phyloP scores from a whole-genome alignment of 2,329 filamentous ascomycete genomes.

The Monosporascus sp. region DNA sequence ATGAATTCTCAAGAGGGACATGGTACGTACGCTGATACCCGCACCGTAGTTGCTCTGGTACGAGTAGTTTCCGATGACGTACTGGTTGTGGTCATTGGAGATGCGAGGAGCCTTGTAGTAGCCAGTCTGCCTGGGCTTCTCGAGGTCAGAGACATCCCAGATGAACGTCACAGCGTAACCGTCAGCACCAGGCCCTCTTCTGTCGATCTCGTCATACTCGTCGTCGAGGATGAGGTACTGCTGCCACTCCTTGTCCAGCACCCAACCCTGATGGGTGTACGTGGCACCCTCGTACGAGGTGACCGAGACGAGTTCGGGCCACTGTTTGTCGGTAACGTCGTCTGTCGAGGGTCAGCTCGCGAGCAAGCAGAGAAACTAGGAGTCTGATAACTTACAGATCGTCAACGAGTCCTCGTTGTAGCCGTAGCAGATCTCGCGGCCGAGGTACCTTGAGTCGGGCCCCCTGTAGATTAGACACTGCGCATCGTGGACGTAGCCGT shows the following conservation, averaged over 20 bases:
- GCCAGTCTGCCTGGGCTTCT: conserved; percentile 34
- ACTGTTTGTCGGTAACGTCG: conserved; percentile 43
- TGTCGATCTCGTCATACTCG: conserved; percentile 41
- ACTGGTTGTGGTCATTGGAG: conserved; percentile 39
- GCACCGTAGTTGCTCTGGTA: conserved; percentile 41
- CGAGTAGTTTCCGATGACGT: conserved; percentile 30
- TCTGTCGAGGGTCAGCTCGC: conserved; percentile 9
- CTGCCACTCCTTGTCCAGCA: conserved; percentile 35
- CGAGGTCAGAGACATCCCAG: conserved; percentile 37
- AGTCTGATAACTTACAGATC: conserved; percentile 23
- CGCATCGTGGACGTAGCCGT: conserved; percentile 58
- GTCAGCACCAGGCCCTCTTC: conserved; percentile 29
- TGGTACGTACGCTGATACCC: conserved; percentile 22
- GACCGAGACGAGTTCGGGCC: conserved; percentile 38
- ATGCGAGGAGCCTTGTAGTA: conserved; percentile 33
- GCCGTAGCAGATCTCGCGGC: conserved; percentile 49
- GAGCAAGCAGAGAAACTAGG: too few species aligned
- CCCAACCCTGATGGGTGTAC: conserved; percentile 51
- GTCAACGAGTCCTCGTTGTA: conserved; percentile 49
- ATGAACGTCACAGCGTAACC: conserved; percentile 40
- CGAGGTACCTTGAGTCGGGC: conserved; percentile 39
- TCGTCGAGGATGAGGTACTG: conserved; percentile 41
- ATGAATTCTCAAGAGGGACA: neutral
- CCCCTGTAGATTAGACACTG: conserved; percentile 53
- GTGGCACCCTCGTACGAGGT: conserved; percentile 48